phyloP scores from a whole-genome alignment of 2,329 filamentous ascomycete genomes.

The Xenoacremonium recifei region DNA sequence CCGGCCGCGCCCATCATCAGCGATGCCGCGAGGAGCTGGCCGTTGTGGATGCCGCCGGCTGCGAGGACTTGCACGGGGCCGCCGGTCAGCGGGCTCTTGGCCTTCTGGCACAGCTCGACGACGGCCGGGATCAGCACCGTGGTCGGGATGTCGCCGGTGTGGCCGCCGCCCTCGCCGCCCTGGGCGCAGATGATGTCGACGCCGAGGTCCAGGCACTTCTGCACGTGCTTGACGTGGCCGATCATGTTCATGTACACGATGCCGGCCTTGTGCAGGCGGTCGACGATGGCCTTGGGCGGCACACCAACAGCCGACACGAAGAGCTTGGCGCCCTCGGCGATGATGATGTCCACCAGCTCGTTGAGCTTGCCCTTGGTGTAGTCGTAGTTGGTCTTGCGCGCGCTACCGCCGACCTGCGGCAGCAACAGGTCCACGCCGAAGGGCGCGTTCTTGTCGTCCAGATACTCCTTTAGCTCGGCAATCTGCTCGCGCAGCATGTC shows the following conservation, averaged over 20 bases:
- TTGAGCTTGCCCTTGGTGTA: slow-evolving; percentile 99
- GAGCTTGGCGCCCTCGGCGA: slow-evolving; percentile 84
- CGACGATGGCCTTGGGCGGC: slow-evolving; percentile 83
- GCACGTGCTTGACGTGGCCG: slow-evolving; percentile 97
- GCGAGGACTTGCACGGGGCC: slow-evolving; percentile 87
- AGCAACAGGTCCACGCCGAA: slow-evolving; percentile 94
- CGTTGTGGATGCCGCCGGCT: slow-evolving; percentile 91
- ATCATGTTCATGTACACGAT: slow-evolving; percentile 99
- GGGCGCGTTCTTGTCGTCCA: slow-evolving; percentile 87
- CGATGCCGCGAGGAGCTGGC: slow-evolving; percentile 82
- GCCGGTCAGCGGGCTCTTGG: slow-evolving; percentile 85
- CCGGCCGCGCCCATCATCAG: slow-evolving; percentile 89
- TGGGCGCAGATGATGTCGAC: slow-evolving; percentile 98
- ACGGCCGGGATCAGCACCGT: slow-evolving; percentile 90
- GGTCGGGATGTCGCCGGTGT: slow-evolving; percentile 93
- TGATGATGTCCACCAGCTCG: slow-evolving; percentile 87
- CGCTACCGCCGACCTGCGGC: slow-evolving; percentile 90
- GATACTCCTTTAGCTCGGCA: slow-evolving; percentile 83
- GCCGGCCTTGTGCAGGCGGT: slow-evolving; percentile 82
- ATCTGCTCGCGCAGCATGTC: slow-evolving; percentile 97
- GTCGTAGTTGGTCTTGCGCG: slow-evolving; percentile 98
- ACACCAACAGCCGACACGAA: slow-evolving; percentile 98
- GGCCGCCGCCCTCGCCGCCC: slow-evolving; percentile 94
- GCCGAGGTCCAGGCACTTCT: slow-evolving; percentile 90
- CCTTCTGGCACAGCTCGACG: slow-evolving; percentile 74